Evolutionary conservation across 768 basidiomycete genomes (phyloP).

Genomic region (Leccinum ochraceum): DNA sequence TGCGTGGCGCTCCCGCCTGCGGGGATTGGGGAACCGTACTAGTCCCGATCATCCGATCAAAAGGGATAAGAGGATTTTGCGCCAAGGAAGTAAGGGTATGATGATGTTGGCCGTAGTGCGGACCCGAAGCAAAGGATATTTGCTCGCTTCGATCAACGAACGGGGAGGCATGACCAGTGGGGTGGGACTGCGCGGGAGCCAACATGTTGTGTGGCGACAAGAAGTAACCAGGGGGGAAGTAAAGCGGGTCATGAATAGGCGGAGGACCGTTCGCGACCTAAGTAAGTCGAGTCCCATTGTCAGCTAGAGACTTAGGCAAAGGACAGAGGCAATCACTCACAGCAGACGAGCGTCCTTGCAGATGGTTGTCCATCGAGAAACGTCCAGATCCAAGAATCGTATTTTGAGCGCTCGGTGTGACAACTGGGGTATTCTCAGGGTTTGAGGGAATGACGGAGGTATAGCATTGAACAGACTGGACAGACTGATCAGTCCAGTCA

Average conservation of each 20-base stretch:
- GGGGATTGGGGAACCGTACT: too few relatives aligned
- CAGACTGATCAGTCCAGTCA: neutral
- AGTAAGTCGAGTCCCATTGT: neutral
- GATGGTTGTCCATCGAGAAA: too few relatives aligned
- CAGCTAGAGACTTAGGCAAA: neutral
- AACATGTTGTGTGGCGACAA: too few relatives aligned
- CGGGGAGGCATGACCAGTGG: neutral
- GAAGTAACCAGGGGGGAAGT: neutral
- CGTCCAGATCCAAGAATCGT: rapidly evolving
- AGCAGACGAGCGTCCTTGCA: rapidly evolving
- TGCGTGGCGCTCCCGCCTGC: too few relatives aligned
- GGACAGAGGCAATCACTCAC: neutral
- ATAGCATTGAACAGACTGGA: neutral
- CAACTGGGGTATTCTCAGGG: neutral
- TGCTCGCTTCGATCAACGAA: neutral
- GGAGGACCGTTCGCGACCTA: neutral
- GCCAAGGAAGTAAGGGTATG: neutral
- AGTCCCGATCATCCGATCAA: neutral
- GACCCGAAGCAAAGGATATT: neutral
- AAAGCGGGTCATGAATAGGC: neutral
- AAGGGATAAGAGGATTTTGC: too few relatives aligned
- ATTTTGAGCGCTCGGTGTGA: neutral
- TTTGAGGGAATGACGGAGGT: neutral
- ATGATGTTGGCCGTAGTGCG: neutral
- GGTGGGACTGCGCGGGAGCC: neutral